Evolutionary conservation across 306 rosid genomes (phyloP), one percentile per base, ranked within the genome.

Genomic region (Gastrolobium villosum): DNA sequence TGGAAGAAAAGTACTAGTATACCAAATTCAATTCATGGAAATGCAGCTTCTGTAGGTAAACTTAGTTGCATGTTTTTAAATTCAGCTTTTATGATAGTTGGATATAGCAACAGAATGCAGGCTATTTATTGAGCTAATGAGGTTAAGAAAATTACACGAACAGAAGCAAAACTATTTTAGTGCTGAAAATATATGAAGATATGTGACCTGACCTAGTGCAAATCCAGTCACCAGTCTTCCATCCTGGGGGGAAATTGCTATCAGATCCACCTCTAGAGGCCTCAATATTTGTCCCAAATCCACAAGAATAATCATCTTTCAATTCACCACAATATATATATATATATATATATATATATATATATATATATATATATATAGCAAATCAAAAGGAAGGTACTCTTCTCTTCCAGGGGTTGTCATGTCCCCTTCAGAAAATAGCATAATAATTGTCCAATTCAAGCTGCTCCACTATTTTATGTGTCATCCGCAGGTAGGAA

Each of bases 221-320:
- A 65, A 87, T 57, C 98, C 98, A 94, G 70, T 94, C 98, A 26
- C 98, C 98, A 59, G 89, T 36, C 82, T 94, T 94, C 98, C 98
- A 94, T 57, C 98, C 98, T 13, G 97, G 97, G 2, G 97, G 96
- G 31, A 74, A 62, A 72, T 84, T 83, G 68, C 79, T 61, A 74
- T 90, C 93, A 54, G 96, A 81, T 43, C 68, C 89, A 83, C 79
- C 83, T 68, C 52, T 90, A 7, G 90, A 74, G 40, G 11, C 81
- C 30, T 78, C 83, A 81, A 81, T 56, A 76, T 72, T 78, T 40
- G 67, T 82, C 4, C 73, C 87, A 80, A 78, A 77, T 32, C 83
- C 81, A 69, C 71, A 82, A 36, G 65, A 66, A 75, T 87, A 86
- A 62, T 82, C 87, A 72, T 81, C 80, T 76, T 87, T 93, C 14